Evolutionary conservation across 495 filamentous ascomycete species (phyloP).

Genomic region (Penicillium roqueforti): DNA sequence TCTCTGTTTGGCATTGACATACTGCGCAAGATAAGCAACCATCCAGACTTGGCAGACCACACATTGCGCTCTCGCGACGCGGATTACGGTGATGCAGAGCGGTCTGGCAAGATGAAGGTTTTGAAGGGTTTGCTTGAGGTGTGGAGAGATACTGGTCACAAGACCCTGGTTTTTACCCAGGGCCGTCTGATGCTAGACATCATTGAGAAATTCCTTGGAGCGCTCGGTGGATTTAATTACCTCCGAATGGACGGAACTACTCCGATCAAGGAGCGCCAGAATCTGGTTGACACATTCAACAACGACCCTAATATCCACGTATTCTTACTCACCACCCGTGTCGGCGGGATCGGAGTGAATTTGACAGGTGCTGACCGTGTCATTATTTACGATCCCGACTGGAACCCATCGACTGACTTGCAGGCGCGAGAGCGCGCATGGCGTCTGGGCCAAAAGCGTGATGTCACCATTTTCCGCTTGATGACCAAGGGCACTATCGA

Average conservation of each 20-base stretch:
- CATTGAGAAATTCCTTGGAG: slow-evolving; percentile 70
- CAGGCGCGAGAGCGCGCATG: slow-evolving; percentile 96
- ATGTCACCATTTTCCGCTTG: slow-evolving; percentile 89
- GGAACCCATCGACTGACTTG: slow-evolving; percentile 92
- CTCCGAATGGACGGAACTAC: slow-evolving; percentile 92
- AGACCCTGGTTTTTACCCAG: slow-evolving; percentile 87
- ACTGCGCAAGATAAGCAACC: slow-evolving; percentile 94
- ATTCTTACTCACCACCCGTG: slow-evolving; percentile 90
- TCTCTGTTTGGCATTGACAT: slow-evolving; percentile 85
- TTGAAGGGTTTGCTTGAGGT: slow-evolving; percentile 75
- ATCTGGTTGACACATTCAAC: slow-evolving; percentile 89
- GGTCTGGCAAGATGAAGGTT: slow-evolving; percentile 95
- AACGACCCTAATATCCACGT: slow-evolving; percentile 71
- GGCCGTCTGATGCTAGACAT: slow-evolving; percentile 92
- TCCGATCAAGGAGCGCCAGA: slow-evolving; percentile 73
- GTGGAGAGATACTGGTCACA: slow-evolving; percentile 85
- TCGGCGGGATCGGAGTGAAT: slow-evolving; percentile 90
- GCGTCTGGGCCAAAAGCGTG: slow-evolving; percentile 89
- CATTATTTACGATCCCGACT: slow-evolving; percentile 96
- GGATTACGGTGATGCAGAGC: slow-evolving; percentile 64
- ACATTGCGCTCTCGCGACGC: slow-evolving; percentile 52
- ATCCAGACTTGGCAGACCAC: slow-evolving; percentile 80
- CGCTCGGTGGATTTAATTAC: slow-evolving; percentile 66
- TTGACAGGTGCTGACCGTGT: slow-evolving; percentile 92
- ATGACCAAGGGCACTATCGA: slow-evolving; percentile 98